These are phyloP conservation scores for Blastomyces gilchristii DNA, from an alignment of 2,329 filamentous ascomycete species.

Conservation along the genomic window DNA sequence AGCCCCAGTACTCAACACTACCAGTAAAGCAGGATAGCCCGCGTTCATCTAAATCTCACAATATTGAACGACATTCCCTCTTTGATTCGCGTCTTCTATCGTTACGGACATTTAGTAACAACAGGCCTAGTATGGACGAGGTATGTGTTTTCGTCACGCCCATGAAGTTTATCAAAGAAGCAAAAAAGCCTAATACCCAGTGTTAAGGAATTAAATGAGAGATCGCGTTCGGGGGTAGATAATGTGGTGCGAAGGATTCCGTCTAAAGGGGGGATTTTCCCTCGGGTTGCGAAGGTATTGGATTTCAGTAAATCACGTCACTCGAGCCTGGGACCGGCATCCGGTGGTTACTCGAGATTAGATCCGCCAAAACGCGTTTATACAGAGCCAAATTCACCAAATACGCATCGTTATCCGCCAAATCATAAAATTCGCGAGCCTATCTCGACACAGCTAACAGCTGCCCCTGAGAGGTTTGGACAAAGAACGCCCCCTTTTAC, in stretches of 20 bases:
- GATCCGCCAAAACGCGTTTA: not conserved
- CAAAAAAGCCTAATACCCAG: not conserved
- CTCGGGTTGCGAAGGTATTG: slow-evolving; percentile 12
- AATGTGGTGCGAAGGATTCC: not conserved
- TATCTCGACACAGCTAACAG: not conserved
- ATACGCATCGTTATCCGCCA: not conserved
- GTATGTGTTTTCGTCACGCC: not conserved
- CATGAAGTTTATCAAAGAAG: not conserved
- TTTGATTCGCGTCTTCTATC: not conserved
- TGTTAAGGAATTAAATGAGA: not conserved
- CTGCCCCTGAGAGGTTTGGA: not conserved
- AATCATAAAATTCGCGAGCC: not conserved
- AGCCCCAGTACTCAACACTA: not conserved
- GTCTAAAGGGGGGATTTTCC: slow-evolving; percentile 10
- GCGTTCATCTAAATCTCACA: not conserved
- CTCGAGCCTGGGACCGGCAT: not conserved
- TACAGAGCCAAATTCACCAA: not conserved
- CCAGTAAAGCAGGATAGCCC: too few relatives aligned
- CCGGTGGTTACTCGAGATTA: not conserved
- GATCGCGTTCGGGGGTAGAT: not conserved
- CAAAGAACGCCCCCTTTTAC: slow-evolving; percentile 3
- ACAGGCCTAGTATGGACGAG: not conserved
- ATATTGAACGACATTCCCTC: not conserved
- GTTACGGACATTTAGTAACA: not conserved
- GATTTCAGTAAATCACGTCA: slow-evolving; percentile 12